Percentiles rank a stretch among this genome's conserved stretches.
These are phyloP conservation scores for Talaromyces thailandensis DNA, from an alignment of 495 filamentous ascomycete genomes.

Conservation along the genomic window DNA sequence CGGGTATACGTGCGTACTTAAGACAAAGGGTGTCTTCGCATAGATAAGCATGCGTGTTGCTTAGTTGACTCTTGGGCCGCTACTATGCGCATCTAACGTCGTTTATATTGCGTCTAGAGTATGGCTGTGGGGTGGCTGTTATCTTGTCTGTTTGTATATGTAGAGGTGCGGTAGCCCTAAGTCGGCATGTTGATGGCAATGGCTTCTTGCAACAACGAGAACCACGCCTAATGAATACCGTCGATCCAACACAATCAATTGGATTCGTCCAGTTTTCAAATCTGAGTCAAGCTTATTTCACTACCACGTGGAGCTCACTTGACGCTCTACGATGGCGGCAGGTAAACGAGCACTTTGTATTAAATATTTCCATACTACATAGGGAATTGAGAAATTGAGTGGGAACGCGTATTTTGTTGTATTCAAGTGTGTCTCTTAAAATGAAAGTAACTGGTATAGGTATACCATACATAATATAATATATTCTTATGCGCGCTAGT, in stretches of 20 bases:
- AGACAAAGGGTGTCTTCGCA: not conserved
- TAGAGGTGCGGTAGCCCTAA: not conserved
- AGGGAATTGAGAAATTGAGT: no score
- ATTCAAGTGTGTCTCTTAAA: no score
- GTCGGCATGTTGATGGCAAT: not conserved
- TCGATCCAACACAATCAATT: not conserved
- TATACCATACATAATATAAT: no score
- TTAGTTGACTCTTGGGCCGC: not conserved
- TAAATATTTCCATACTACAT: not conserved
- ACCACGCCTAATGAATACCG: not conserved
- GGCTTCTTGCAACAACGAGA: not conserved
- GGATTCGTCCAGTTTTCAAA: not conserved
- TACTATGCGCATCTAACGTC: not conserved
- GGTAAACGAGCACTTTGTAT: not conserved
- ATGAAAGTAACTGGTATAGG: no score
- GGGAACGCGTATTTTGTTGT: no score
- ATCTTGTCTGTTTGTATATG: not conserved
- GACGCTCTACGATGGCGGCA: not conserved
- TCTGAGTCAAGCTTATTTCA: no score
- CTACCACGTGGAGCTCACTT: not conserved
- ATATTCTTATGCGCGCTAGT: no score
- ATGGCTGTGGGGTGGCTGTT: not conserved
- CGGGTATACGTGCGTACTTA: not conserved
- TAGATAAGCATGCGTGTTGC: not conserved
- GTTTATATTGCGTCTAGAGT: not conserved